Conservation (phyloP, 129 eudicot species). For the Saposhnikovia divaricata region DNA sequence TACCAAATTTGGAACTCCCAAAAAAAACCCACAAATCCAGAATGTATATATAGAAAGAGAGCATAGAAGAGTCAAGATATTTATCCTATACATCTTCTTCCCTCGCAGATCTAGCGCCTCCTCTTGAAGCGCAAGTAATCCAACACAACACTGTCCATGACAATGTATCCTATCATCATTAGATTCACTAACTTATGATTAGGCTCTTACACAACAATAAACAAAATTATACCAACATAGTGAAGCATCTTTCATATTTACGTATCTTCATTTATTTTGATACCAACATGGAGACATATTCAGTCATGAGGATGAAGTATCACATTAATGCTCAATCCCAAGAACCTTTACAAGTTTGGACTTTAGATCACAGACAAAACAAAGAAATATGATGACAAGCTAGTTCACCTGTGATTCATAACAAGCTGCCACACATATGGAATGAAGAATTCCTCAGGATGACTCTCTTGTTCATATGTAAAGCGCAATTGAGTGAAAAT, state of each 20-base stretch:
- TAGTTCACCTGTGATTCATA: constrained; percentile 54
- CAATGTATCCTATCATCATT: not conserved
- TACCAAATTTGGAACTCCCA: not conserved
- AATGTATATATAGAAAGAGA: not conserved
- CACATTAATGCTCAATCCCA: not conserved
- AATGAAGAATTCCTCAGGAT: constrained; percentile 93
- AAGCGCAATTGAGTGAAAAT: constrained; percentile 76
- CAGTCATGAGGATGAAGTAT: not conserved
- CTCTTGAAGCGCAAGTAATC: not conserved
- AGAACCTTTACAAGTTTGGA: not conserved
- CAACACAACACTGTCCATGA: not conserved
- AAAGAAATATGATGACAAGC: not conserved
- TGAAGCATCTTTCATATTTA: not conserved
- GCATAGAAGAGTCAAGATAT: not conserved
- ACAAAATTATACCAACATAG: not conserved
- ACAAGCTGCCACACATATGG: constrained; percentile 96
- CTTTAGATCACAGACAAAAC: not conserved
- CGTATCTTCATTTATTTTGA: not conserved
- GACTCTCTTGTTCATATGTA: constrained; percentile 96
- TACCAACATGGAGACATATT: not conserved
- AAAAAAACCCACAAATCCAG: not conserved
- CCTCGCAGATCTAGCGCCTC: not conserved
- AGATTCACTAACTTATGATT: not conserved
- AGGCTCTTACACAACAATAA: not conserved
- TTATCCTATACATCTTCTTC: not conserved